Base-by-base conservation (phyloP, 2,329 filamentous ascomycete genomes). In the Talaromyces marneffei region DNA sequence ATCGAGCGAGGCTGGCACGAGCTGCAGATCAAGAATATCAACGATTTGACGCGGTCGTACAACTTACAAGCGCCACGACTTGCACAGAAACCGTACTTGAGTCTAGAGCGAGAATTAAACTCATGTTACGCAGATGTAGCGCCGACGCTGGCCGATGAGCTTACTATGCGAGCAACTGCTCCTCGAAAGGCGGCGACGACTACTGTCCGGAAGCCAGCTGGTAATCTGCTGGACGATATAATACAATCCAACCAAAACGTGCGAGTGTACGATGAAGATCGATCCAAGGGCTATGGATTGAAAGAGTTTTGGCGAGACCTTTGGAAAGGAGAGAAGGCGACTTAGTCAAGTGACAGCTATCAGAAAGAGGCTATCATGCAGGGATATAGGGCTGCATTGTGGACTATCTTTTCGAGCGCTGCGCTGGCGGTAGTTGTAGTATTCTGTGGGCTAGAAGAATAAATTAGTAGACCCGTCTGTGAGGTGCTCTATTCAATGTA, bases 41-140 rank as follows among this genome's bases (percentile, higher is more conserved):
- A 97, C 75, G 75, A 78, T 31, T 81, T 95, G 54, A 88, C 91
- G 7, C 85, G 94, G 27, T 90, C 90, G 14, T 99, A 99, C 79
- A 97, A 97, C 69, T 84, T 97, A 2, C 93, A 96, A 86, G 93
- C 94, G 0, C 94, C 94, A 0, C 88, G 91, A 59, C 82, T 96
- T 1, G 92, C 93, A 2, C 95, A 94, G 76, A 96, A 96, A 74
- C 91, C 93, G 0, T 97, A 97, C 74, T 92, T 91, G 70, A 87
- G 82, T 2, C 84, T 97, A 7, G 85, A 92, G 48, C 85, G 93
- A 54, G 94, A 99, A 75, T 81, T 97, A 16, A 82, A 82, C 31
- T 81, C 84, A 2, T 97, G 92, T 72, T 97, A 87, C 70, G 89
- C 91, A 0, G 92, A 96, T 63, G 87, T 96, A 1, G 93, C 93